Base-by-base conservation (phyloP, 331 rosid species). In the Malus hybrid region DNA sequence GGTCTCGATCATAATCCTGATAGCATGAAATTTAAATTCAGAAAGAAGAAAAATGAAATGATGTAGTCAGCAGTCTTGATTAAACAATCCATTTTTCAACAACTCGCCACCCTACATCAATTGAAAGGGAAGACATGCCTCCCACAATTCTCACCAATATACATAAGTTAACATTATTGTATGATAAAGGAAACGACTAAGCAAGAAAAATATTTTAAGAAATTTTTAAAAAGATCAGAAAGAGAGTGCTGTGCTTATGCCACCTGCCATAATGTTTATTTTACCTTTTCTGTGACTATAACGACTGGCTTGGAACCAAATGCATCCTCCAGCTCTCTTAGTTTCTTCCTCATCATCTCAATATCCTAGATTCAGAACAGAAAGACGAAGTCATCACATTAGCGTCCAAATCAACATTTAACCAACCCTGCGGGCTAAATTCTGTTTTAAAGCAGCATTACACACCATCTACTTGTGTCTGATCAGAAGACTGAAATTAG, bases 1-100 rank as follows among this genome's bases (percentile, higher is more conserved):
- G 86, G 73, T 90, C 97, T 85, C 98, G 88, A 77, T 93, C 98
- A 80, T 86, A 93, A 84, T 89, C 98, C 98, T 93, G 92, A 63
- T 4, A 79, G 65, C 60, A 42, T 13, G 29, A 66, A 64, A 73
- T 27, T 18, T 60, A 65, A 70, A 48, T 16, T 9, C 50, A 34
- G 44, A 69, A 19, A 81, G 19, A 65, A 16, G 3, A 62, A 22
- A 73, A 42, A 70, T 11, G 12, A 57, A 46, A 16, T 11, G 46
- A 50, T 18, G 22, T 10, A 48, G 63, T 54, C 39, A 24, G 74
- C 3, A 56, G 5, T 59, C 44, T 24, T 69, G 48, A 11, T 33
- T 18, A 59, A 70, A 70, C 48, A 32, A 52, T 59, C 6, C 52
- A 70, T 20, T 52, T 59, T 44, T n/a, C 62, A 68, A 65, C 55